Evolutionary conservation across 257 asterid genomes (phyloP).

Genomic region (Fraxinus excelsior): DNA sequence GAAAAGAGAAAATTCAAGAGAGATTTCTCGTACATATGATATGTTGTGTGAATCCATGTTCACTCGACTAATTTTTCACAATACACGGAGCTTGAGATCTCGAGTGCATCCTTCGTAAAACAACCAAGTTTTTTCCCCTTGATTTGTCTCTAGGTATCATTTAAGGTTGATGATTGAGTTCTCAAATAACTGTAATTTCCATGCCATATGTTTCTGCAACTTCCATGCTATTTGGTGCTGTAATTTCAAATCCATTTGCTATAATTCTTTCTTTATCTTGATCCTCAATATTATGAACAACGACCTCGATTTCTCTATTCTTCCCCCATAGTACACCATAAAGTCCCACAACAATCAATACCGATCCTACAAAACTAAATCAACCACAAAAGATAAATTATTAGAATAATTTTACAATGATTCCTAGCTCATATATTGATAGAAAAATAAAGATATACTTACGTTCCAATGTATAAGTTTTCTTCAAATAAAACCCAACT

Average conservation of each 20-base stretch:
- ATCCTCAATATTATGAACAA: neutral
- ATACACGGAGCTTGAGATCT: neutral
- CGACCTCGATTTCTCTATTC: constrained; percentile 40
- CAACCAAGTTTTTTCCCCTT: neutral
- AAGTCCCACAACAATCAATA: constrained; percentile 65
- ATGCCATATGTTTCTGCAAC: neutral
- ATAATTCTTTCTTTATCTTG: neutral
- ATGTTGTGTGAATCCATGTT: neutral
- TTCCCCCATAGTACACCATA: constrained; percentile 87
- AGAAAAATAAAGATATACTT: constrained; percentile 23
- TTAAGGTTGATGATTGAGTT: neutral
- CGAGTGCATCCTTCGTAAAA: neutral
- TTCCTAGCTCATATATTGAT: neutral
- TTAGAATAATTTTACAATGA: neutral
- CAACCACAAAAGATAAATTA: neutral
- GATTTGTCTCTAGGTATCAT: neutral
- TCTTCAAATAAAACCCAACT: constrained; percentile 87
- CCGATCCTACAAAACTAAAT: constrained; percentile 66
- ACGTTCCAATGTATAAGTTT: constrained; percentile 69
- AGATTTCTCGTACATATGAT: neutral
- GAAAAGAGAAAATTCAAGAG: neutral
- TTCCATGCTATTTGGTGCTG: too few relatives aligned
- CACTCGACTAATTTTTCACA: neutral
- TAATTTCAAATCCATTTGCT: neutral
- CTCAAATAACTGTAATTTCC: neutral